phyloP scores from a whole-genome alignment of 257 asterid genomes.

The Salvia rosmarinus region DNA sequence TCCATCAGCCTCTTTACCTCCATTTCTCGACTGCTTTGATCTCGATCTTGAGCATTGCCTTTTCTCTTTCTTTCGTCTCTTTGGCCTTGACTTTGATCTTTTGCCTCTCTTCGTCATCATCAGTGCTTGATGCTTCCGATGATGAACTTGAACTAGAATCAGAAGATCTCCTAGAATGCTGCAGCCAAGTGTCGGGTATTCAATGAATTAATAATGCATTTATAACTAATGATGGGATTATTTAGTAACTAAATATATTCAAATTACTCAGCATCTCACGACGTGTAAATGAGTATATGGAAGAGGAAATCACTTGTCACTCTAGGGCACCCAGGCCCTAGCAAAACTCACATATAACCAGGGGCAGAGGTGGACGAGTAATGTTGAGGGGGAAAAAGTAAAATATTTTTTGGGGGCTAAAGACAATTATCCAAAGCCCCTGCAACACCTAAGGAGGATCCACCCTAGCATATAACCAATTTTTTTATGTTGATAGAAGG shows the following conservation, averaged over 20 bases:
- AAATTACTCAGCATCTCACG: neutral
- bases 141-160: conserved; percentile 69
- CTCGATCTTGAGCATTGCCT: conserved; percentile 58
- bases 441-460: neutral
- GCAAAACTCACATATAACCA: neutral
- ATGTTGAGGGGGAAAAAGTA: neutral
- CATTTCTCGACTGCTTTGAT: conserved; percentile 56
- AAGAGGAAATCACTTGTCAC: neutral
- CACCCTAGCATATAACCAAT: neutral
- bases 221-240: neutral
- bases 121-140: conserved; percentile 53
- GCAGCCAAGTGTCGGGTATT: neutral
- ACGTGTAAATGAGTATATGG: neutral
- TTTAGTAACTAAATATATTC: neutral
- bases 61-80: conserved; percentile 74
- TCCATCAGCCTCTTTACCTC: conserved; percentile 58
- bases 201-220: conserved; percentile 1
- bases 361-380: no score
- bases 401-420: no score
- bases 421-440: neutral
- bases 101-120: conserved; percentile 65
- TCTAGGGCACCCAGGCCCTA: no score
- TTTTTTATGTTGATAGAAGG: conserved; percentile 11
- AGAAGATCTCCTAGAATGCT: conserved; percentile 73
- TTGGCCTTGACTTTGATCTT: conserved; percentile 64